Percentiles rank a stretch among this genome's conserved stretches.
Conservation (phyloP, 345 rosid species). For the Triadica sebifera region DNA sequence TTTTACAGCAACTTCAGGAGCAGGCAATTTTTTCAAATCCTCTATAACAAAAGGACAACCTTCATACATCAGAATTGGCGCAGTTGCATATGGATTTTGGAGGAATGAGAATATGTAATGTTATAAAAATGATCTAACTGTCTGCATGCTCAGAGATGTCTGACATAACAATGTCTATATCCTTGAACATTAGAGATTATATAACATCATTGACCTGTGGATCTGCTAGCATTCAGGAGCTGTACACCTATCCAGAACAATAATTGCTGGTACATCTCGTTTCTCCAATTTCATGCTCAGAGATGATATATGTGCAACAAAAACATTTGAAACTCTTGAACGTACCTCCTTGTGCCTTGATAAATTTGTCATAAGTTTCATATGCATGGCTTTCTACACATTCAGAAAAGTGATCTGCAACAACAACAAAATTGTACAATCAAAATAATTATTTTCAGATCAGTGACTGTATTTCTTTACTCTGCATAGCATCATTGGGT, state of each 20-base stretch:
- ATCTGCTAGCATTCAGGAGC: neutral
- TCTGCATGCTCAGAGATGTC: neutral
- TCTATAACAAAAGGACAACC: constrained; percentile 37
- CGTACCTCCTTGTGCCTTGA: constrained; percentile 81
- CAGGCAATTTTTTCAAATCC: constrained; percentile 77
- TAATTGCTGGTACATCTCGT: neutral
- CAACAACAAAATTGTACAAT: constrained; percentile 13
- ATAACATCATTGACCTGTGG: constrained; percentile 2
- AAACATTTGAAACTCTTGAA: constrained; percentile 11
- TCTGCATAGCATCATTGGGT: neutral
- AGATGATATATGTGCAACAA: too few relatives aligned
- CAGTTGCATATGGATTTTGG: neutral
- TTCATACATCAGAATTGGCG: constrained; percentile 1
- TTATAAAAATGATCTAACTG: too few relatives aligned
- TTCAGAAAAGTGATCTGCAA: constrained; percentile 97
- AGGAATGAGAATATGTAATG: neutral
- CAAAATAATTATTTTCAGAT: constrained; percentile 7
- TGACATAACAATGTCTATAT: neutral
- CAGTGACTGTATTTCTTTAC: neutral
- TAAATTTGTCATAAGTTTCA: constrained; percentile 93
- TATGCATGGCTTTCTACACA: constrained; percentile 91
- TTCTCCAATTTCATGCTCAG: neutral
- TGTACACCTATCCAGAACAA: too few relatives aligned
- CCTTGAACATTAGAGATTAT: neutral
- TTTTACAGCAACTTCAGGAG: constrained; percentile 86